phyloP scores from a whole-genome alignment of 2,329 filamentous ascomycete genomes.

The Davidsoniella neocaledoniae region DNA sequence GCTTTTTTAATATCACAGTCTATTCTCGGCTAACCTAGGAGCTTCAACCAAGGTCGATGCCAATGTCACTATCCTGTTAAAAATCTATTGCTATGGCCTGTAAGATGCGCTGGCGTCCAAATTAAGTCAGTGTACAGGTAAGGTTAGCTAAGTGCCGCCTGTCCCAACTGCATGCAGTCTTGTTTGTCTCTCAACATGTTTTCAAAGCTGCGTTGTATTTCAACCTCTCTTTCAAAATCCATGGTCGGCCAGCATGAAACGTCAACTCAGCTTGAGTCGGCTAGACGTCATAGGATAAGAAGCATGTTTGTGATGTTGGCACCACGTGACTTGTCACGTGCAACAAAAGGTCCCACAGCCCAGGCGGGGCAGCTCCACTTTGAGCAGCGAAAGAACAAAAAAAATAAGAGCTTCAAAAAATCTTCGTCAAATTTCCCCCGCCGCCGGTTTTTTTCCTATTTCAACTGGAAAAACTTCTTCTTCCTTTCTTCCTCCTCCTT shows the following conservation, averaged over 20 bases:
- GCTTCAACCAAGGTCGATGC: not conserved
- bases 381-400: constrained; percentile 14
- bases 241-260: no score
- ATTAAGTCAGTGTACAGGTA: no score
- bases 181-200: not conserved
- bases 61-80: no score
- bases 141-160: not conserved
- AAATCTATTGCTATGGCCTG: no score
- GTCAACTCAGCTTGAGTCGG: no score
- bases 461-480: constrained; percentile 6
- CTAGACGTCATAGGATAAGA: not conserved
- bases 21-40: not conserved
- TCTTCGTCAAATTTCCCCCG: constrained; percentile 11
- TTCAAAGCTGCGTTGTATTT: not conserved
- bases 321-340: not conserved
- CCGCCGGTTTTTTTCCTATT: constrained; percentile 5
- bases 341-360: not conserved
- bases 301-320: not conserved
- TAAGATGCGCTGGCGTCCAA: no score
- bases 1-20: no score
- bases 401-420: constrained; percentile 18
- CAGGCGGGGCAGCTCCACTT: constrained; percentile 6
- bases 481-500: constrained; percentile 3
- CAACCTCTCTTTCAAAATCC: no score
- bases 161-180: no score